Evolutionary conservation across 2,329 filamentous ascomycete genomes (phyloP).

Genomic region (Cladophialophora yegresii): DNA sequence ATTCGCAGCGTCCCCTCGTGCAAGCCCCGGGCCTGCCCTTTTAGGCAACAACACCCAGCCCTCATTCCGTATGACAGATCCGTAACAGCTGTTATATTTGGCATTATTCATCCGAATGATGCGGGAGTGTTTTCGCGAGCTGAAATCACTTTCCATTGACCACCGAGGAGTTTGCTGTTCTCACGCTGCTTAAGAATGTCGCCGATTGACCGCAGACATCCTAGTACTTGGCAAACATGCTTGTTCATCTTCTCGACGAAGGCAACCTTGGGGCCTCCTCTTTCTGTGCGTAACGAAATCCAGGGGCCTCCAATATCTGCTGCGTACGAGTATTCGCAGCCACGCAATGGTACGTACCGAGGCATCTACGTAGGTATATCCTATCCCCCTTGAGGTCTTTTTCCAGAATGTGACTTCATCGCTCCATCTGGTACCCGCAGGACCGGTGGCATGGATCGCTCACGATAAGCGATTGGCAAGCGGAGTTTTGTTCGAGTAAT

Average conservation of each 20-base stretch:
- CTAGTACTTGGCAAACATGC: background rate
- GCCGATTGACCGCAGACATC: background rate
- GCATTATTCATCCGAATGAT: background rate
- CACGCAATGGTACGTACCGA: background rate
- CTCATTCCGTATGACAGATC: no score
- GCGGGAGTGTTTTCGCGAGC: background rate
- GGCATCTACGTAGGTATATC: background rate
- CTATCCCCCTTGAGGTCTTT: background rate
- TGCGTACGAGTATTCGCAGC: background rate
- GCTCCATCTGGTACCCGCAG: background rate
- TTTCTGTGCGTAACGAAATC: background rate
- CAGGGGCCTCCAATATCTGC: background rate
- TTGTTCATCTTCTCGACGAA: background rate
- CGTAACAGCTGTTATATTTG: background rate
- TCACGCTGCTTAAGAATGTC: background rate
- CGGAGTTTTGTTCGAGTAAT: background rate
- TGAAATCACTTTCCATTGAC: background rate
- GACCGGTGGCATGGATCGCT: background rate
- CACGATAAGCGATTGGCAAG: constrained; percentile 1
- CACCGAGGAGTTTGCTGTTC: background rate
- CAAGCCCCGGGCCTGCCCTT: background rate
- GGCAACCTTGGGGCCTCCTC: background rate
- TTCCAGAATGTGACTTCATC: constrained; percentile 3
- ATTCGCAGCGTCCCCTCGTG: background rate
- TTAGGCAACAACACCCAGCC: background rate